phyloP scores from a whole-genome alignment of 1,284 basidiomycete species.

The Neolentinus lepideus region DNA sequence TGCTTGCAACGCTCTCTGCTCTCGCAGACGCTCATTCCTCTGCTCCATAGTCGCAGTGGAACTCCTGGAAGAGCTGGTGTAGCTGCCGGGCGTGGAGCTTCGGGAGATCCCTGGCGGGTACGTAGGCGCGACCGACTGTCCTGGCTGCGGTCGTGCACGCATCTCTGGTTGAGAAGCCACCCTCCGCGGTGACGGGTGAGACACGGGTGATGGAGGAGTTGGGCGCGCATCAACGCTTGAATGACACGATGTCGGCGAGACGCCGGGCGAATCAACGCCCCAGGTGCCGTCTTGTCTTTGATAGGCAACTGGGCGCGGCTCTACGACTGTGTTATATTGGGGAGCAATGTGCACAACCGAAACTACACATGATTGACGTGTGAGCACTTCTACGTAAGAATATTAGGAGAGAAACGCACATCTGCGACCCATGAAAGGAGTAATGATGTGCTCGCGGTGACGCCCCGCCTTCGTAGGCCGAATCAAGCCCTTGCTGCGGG shows the following conservation, averaged over 20 bases:
- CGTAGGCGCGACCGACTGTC: not conserved
- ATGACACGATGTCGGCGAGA: not conserved
- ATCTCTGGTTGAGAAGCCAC: not conserved
- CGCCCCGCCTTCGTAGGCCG: not conserved
- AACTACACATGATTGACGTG: not conserved
- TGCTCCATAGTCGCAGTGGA: not conserved
- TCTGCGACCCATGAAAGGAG: not conserved
- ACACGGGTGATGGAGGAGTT: not conserved
- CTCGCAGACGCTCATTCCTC: not conserved
- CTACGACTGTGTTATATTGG: not conserved
- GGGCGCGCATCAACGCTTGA: not conserved
- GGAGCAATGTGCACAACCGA: not conserved
- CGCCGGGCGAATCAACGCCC: not conserved
- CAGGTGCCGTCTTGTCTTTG: not conserved
- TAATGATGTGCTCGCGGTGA: not conserved
- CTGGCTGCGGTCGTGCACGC: not conserved
- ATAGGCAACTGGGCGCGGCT: not conserved
- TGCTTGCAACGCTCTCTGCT: not conserved
- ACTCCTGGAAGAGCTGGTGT: not conserved
- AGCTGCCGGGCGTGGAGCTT: not conserved
- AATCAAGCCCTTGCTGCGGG: not conserved
- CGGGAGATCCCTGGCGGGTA: not conserved
- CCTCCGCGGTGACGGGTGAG: not conserved
- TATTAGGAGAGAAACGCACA: not conserved
- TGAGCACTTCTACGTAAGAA: not conserved